These are phyloP conservation scores for Tremella yokohamensis DNA, from an alignment of 768 basidiomycete species.

Conservation along the genomic window DNA sequence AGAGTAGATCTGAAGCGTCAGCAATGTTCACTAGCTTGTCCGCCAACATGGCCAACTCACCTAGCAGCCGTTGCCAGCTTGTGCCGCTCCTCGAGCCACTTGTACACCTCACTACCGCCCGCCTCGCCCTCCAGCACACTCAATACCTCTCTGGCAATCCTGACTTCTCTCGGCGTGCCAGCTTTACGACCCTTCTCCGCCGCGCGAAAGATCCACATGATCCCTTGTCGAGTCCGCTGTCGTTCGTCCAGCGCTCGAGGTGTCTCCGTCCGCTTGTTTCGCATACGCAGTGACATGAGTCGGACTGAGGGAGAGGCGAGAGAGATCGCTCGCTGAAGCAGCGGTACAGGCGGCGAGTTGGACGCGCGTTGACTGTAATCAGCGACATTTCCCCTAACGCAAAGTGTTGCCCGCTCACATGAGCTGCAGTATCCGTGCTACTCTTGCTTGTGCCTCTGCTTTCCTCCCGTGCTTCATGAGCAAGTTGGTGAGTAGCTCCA, in stretches of 20 bases:
- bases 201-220: conserved; percentile 68
- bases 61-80: conserved; percentile 67
- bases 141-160: conserved; percentile 76
- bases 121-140: conserved; percentile 64
- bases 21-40: too few species aligned
- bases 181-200: conserved; percentile 60
- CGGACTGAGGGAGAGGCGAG: conserved; percentile 69
- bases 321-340: conserved; percentile 69
- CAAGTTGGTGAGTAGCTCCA: conserved; percentile 48
- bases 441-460: conserved; percentile 38
- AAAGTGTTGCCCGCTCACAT: conserved; percentile 28
- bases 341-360: conserved; percentile 70
- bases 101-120: conserved; percentile 59
- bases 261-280: conserved; percentile 63
- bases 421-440: conserved; percentile 31
- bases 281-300: conserved; percentile 58
- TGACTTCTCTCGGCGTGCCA: conserved; percentile 57
- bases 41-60: conserved; percentile 24
- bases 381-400: not conserved
- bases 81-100: conserved; percentile 64
- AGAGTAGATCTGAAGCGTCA: not conserved
- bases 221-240: conserved; percentile 67
- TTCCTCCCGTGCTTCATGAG: conserved; percentile 50
- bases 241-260: conserved; percentile 75
- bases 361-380: conserved; percentile 67